These are phyloP conservation scores for Neurospora sp. DNA, from an alignment of 495 filamentous ascomycete genomes.

Conservation along the genomic window DNA sequence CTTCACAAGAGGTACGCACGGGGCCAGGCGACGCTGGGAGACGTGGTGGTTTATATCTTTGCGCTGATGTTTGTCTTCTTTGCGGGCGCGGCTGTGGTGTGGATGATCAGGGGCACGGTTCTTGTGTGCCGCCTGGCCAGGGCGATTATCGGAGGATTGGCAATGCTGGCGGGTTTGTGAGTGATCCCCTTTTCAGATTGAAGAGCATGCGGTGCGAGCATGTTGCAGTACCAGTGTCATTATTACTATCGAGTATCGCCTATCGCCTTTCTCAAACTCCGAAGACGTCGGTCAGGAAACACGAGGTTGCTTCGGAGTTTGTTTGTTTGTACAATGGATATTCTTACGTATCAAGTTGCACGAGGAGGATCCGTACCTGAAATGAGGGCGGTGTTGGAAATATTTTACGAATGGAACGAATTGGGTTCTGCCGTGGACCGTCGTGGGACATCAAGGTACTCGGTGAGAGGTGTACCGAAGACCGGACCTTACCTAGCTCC, in stretches of 20 bases:
- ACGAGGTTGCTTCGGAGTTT: background rate
- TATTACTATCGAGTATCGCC: background rate
- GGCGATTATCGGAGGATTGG: constrained; percentile 5
- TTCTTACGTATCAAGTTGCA: background rate
- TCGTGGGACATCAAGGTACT: background rate
- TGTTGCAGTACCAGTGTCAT: background rate
- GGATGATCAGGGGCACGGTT: constrained; percentile 11
- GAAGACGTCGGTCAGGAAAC: background rate
- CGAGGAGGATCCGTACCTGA: background rate
- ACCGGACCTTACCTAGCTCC: background rate
- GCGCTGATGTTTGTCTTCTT: constrained; percentile 15
- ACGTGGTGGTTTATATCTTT: constrained; percentile 13
- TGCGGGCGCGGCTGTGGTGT: constrained; percentile 4
- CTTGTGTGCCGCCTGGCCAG: constrained; percentile 3
- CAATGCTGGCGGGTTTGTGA: constrained; percentile 12
- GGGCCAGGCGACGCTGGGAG: constrained; percentile 12
- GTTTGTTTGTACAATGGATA: background rate
- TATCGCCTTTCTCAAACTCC: background rate
- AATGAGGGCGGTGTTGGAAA: background rate
- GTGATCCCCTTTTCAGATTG: background rate
- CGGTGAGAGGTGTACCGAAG: background rate
- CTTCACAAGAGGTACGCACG: constrained; percentile 12
- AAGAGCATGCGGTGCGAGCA: background rate
- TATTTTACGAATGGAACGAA: background rate
- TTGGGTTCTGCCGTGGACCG: background rate